Percentiles rank a stretch among this genome's conserved stretches.
These are phyloP conservation scores for Phytophthora pisi DNA, from an alignment of 352 stramenopile genomes.

Conservation along the genomic window DNA sequence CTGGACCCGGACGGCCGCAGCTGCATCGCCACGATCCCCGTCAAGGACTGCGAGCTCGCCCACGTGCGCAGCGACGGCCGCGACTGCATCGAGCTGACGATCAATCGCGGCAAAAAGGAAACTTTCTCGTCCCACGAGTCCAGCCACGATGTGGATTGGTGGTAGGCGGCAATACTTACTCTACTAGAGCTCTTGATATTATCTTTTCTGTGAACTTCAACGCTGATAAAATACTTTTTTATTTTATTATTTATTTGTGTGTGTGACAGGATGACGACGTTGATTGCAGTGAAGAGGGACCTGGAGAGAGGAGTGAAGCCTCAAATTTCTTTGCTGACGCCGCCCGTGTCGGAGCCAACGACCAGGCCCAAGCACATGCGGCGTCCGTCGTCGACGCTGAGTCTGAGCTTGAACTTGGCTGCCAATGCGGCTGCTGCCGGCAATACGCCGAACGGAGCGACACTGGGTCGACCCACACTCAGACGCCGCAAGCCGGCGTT, in stretches of 20 bases:
- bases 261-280: slow-evolving; percentile 72
- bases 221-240: background rate
- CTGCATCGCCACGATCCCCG: slow-evolving; percentile 55
- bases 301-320: slow-evolving; percentile 68
- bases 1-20: slow-evolving; percentile 63
- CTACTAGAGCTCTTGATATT: background rate
- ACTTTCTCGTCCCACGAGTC: slow-evolving; percentile 85
- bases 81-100: slow-evolving; percentile 82
- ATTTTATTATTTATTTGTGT: slow-evolving; percentile 5
- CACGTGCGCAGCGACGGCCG: slow-evolving; percentile 84
- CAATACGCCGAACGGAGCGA: slow-evolving; percentile 22
- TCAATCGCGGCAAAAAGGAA: slow-evolving; percentile 76
- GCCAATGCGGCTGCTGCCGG: slow-evolving; percentile 15
- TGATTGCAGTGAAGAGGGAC: slow-evolving; percentile 80
- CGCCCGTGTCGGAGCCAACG: slow-evolving; percentile 45
- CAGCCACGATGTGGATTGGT: slow-evolving; percentile 89
- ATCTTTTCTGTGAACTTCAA: background rate
- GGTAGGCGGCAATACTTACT: slow-evolving; percentile 38
- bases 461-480: slow-evolving; percentile 40
- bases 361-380: slow-evolving; percentile 34
- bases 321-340: slow-evolving; percentile 66
- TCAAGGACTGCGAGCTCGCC: slow-evolving; percentile 75
- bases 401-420: slow-evolving; percentile 36
- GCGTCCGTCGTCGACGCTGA: slow-evolving; percentile 41
- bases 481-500: slow-evolving; percentile 73